Evolutionary conservation across 768 basidiomycete species (phyloP).

Genomic region (Auricularia auricula-judae): DNA sequence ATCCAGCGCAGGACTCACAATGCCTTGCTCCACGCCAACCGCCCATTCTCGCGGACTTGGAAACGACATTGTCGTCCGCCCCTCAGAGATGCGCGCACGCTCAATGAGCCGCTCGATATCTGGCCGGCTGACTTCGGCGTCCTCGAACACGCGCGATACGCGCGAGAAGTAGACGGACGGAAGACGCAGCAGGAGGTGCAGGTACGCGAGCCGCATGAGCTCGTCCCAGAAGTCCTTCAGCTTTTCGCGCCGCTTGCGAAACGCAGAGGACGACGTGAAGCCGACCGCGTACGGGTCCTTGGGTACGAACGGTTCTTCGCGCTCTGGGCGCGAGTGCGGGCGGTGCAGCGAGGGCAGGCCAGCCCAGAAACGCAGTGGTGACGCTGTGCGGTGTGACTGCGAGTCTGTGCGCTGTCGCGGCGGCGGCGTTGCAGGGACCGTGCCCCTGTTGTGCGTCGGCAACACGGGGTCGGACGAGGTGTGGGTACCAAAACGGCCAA

Average conservation of each 20-base stretch:
- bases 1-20: slow-evolving; percentile 51
- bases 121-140: slow-evolving; percentile 65
- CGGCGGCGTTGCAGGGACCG: not conserved
- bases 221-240: slow-evolving; percentile 18
- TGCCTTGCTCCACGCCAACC: slow-evolving; percentile 12
- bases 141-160: slow-evolving; percentile 64
- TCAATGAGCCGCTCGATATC: slow-evolving; percentile 43
- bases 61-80: slow-evolving; percentile 13
- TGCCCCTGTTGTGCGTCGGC: not conserved
- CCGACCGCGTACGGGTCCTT: slow-evolving; percentile 24
- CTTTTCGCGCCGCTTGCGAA: slow-evolving; percentile 7
- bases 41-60: not conserved
- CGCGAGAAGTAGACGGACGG: slow-evolving; percentile 73
- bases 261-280: slow-evolving; percentile 1
- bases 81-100: slow-evolving; percentile 2
- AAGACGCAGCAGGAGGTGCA: slow-evolving; percentile 47
- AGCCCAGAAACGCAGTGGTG: not conserved
- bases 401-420: not conserved
- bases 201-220: slow-evolving; percentile 32
- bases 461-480: not conserved
- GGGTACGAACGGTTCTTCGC: slow-evolving; percentile 27
- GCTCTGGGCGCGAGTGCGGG: not conserved
- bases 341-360: not conserved
- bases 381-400: not conserved
- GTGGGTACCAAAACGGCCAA: not conserved